Conservation (phyloP, 495 filamentous ascomycete species). For the Eremomyces bilateralis region DNA sequence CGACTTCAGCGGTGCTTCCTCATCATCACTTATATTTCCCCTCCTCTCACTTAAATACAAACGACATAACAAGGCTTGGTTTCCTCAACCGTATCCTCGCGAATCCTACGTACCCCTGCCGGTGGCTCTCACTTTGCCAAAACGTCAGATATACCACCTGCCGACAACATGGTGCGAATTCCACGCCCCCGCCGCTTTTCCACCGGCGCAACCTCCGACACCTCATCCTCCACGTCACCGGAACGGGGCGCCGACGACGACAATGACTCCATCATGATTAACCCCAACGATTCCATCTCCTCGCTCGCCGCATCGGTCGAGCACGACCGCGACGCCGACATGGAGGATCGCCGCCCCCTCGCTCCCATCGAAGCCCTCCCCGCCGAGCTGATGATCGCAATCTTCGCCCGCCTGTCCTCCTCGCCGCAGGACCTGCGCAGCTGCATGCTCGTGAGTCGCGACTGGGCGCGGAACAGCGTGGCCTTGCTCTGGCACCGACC, state of each 20-base stretch:
- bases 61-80: no score
- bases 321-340: slow-evolving; percentile 40
- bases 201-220: slow-evolving; percentile 28
- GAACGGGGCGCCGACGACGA: slow-evolving; percentile 59
- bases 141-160: no score
- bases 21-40: no score
- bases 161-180: no score
- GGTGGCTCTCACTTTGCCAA: no score
- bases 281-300: slow-evolving; percentile 73
- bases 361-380: slow-evolving; percentile 70
- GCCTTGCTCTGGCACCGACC: slow-evolving; percentile 91
- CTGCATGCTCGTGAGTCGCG: slow-evolving; percentile 80
- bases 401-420: slow-evolving; percentile 59
- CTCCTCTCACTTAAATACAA: no score
- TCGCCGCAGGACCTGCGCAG: slow-evolving; percentile 53
- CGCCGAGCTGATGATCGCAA: slow-evolving; percentile 79
- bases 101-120: no score
- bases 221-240: slow-evolving; percentile 69
- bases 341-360: slow-evolving; percentile 33
- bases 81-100: no score
- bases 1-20: no score
- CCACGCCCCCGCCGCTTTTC: slow-evolving; percentile 11
- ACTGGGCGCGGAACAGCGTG: slow-evolving; percentile 82
- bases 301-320: slow-evolving; percentile 38
- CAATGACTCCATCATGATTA: slow-evolving; percentile 72